These are phyloP conservation scores for Alternaria sp. DNA, from an alignment of 2,329 filamentous ascomycete species.

Conservation along the genomic window DNA sequence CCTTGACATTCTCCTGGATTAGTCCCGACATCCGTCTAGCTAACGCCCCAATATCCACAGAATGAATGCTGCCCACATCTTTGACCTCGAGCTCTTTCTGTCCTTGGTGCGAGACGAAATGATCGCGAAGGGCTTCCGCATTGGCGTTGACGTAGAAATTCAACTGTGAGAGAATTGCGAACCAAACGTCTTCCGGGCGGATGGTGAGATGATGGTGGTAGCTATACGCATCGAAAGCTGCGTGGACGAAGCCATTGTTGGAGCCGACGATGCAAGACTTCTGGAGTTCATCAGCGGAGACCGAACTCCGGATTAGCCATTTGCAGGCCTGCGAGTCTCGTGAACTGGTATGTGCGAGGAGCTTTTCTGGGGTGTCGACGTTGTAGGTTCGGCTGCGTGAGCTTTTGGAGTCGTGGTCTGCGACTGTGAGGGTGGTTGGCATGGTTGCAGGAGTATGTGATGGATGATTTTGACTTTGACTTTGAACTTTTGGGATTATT, in stretches of 20 bases:
- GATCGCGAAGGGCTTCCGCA: slow-evolving; percentile 25
- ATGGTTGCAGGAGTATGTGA: slow-evolving; percentile 1
- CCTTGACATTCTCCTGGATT: slow-evolving; percentile 18
- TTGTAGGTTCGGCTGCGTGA: background rate
- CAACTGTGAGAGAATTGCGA: slow-evolving; percentile 31
- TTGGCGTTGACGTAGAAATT: slow-evolving; percentile 34
- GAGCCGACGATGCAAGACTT: slow-evolving; percentile 3
- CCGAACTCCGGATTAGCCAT: slow-evolving; percentile 15
- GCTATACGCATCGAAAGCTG: slow-evolving; percentile 22
- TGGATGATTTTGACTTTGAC: background rate
- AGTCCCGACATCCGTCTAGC: slow-evolving; percentile 8
- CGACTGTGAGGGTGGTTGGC: slow-evolving; percentile 15
- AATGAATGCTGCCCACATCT: slow-evolving; percentile 4
- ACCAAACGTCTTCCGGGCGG: slow-evolving; percentile 37
- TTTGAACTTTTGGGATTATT: background rate
- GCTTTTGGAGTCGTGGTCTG: slow-evolving; percentile 2
- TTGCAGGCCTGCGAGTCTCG: background rate
- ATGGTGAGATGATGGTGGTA: slow-evolving; percentile 29
- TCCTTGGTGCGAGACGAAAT: slow-evolving; percentile 44
- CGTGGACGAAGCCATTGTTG: slow-evolving; percentile 24
- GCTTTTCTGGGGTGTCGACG: background rate
- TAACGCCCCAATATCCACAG: slow-evolving; percentile 3
- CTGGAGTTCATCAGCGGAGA: slow-evolving; percentile 2
- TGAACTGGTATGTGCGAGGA: background rate
- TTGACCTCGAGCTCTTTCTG: slow-evolving; percentile 19